Percentiles rank a stretch among this genome's conserved stretches.
These are phyloP conservation scores for Alliaria petiolata DNA, from an alignment of 345 rosid genomes.

Conservation along the genomic window DNA sequence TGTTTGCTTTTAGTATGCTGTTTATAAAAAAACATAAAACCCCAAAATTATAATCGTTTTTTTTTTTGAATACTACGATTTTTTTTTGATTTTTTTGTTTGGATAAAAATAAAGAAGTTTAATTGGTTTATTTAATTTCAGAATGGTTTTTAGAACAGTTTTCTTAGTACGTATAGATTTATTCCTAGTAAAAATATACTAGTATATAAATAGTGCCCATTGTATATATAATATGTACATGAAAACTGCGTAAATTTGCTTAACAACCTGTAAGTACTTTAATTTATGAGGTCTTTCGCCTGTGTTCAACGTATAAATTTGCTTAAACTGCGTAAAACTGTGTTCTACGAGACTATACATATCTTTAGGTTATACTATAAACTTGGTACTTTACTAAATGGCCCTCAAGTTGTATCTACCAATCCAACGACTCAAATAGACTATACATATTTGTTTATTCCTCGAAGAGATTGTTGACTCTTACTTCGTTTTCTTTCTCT, in stretches of 20 bases:
- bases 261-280: neutral
- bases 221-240: neutral
- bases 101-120: neutral
- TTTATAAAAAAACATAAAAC: neutral
- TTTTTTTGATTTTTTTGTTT: neutral
- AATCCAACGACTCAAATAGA: conserved; percentile 3
- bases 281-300: neutral
- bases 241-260: neutral
- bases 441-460: conserved; percentile 7
- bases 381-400: conserved; percentile 3
- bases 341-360: neutral
- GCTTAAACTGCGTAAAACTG: no score
- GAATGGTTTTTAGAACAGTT: neutral
- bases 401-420: conserved; percentile 1
- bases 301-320: no score
- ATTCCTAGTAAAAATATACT: neutral
- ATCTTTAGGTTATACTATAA: conserved; percentile 1
- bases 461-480: conserved; percentile 21
- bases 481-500: neutral
- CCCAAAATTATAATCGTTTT: neutral
- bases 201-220: neutral
- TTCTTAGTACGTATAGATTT: neutral
- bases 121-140: neutral
- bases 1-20: neutral
- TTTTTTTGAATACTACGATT: neutral